Conservation (phyloP, 208 protist genomes). For the Crithidia thermophila region DNA sequence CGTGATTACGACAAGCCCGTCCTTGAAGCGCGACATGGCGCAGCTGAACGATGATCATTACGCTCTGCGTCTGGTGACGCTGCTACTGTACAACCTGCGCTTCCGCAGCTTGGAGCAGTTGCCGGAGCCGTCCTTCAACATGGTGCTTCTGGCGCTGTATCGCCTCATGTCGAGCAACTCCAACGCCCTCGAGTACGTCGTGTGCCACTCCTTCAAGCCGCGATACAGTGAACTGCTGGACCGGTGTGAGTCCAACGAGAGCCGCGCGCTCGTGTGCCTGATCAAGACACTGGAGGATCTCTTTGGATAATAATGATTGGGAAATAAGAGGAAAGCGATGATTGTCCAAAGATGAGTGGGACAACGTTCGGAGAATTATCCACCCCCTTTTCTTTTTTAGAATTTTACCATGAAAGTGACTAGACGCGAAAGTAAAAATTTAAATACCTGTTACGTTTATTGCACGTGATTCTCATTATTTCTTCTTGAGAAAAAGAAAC, state of each 20-base stretch:
- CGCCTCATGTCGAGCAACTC: slow-evolving; percentile 52
- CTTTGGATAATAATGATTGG: too few species aligned
- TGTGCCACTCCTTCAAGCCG: slow-evolving; percentile 41
- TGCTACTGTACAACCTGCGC: slow-evolving; percentile 68
- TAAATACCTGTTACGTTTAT: too few species aligned
- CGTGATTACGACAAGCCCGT: slow-evolving; percentile 32
- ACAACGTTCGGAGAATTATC: too few species aligned
- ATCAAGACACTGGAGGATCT: slow-evolving; percentile 59
- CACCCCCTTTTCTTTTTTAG: not conserved
- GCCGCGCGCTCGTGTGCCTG: slow-evolving; percentile 60
- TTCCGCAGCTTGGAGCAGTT: slow-evolving; percentile 33
- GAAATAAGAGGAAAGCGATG: too few species aligned
- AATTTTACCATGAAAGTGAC: too few species aligned
- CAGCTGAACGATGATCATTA: slow-evolving; percentile 26
- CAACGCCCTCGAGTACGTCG: slow-evolving; percentile 33
- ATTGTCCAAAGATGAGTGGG: too few species aligned
- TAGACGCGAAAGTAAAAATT: too few species aligned
- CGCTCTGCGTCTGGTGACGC: slow-evolving; percentile 43
- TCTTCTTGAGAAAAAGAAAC: too few species aligned
- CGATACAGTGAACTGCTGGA: slow-evolving; percentile 48
- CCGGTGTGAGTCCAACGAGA: slow-evolving; percentile 59
- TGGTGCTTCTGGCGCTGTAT: slow-evolving; percentile 71
- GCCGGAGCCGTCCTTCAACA: slow-evolving; percentile 71
- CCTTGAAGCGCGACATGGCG: slow-evolving; percentile 39
- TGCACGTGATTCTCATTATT: too few species aligned